Conservation (phyloP, 1,139 yeast species). For the Scheffersomyces lignicola region DNA sequence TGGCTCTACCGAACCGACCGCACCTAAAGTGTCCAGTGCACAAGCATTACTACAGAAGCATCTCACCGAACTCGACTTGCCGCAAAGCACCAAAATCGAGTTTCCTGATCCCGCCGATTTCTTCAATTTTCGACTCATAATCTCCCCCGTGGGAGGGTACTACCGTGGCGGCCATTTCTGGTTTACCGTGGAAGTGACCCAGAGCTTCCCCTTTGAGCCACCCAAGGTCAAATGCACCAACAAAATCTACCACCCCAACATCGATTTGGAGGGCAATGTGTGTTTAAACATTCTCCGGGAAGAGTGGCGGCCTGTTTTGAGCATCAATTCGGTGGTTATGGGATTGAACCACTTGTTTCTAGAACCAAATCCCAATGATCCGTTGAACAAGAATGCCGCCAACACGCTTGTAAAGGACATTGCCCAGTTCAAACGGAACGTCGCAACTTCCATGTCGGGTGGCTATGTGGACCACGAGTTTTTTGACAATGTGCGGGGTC, state of each 20-base stretch:
- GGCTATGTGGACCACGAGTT: constrained; percentile 55
- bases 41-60: constrained; percentile 62
- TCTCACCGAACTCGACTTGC: constrained; percentile 66
- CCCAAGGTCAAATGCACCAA: constrained; percentile 77
- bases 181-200: constrained; percentile 64
- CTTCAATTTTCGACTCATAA: constrained; percentile 58
- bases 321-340: constrained; percentile 75
- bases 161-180: constrained; percentile 68
- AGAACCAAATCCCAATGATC: constrained; percentile 92
- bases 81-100: constrained; percentile 57
- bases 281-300: constrained; percentile 89
- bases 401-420: constrained; percentile 63
- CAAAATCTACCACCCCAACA: constrained; percentile 90
- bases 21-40: constrained; percentile 44
- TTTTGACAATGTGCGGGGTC: constrained; percentile 58
- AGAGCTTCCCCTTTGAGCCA: constrained; percentile 87
- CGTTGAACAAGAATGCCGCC: constrained; percentile 90
- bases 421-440: constrained; percentile 57
- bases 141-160: constrained; percentile 79
- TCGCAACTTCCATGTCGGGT: constrained; percentile 70
- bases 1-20: constrained; percentile 6
- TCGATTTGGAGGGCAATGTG: constrained; percentile 85
- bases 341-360: constrained; percentile 84
- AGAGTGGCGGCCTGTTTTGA: constrained; percentile 95
- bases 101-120: constrained; percentile 59